Evolutionary conservation across 805 yeast genomes (phyloP).

Genomic region (Lipomyces sp.): DNA sequence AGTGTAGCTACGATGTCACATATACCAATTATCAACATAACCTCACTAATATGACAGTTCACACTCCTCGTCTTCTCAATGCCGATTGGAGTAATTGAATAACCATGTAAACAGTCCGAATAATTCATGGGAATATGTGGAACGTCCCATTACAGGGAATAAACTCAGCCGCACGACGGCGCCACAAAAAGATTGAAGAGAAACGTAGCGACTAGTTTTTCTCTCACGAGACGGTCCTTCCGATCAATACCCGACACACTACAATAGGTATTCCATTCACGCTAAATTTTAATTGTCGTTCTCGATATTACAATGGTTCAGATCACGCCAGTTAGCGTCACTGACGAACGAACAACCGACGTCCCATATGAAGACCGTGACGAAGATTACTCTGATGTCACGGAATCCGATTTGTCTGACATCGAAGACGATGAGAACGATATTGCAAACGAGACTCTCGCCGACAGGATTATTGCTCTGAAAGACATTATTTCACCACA

Average conservation of each 20-base stretch:
- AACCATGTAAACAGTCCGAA: no score
- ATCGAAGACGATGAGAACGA: conserved; percentile 72
- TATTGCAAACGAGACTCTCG: conserved; percentile 75
- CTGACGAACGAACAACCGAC: conserved; percentile 25
- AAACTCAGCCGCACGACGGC: neutral
- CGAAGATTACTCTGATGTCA: conserved; percentile 33
- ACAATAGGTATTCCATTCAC: neutral
- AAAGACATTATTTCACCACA: conserved; percentile 90
- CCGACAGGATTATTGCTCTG: conserved; percentile 87
- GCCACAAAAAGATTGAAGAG: neutral
- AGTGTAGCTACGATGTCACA: no score
- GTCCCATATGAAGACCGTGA: conserved; percentile 30
- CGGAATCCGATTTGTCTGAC: conserved; percentile 39
- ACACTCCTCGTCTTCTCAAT: no score
- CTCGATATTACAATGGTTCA: conserved; percentile 26
- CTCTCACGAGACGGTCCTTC: neutral
- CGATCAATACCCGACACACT: conserved; percentile 1
- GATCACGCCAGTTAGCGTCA: conserved; percentile 31
- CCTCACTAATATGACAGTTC: no score
- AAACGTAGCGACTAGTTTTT: neutral
- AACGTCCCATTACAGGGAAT: neutral
- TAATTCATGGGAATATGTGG: neutral
- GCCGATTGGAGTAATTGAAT: no score
- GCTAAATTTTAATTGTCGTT: neutral
- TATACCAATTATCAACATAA: no score